Base-by-base conservation (phyloP, 1,284 basidiomycete species). In the Naganishia sp. region DNA sequence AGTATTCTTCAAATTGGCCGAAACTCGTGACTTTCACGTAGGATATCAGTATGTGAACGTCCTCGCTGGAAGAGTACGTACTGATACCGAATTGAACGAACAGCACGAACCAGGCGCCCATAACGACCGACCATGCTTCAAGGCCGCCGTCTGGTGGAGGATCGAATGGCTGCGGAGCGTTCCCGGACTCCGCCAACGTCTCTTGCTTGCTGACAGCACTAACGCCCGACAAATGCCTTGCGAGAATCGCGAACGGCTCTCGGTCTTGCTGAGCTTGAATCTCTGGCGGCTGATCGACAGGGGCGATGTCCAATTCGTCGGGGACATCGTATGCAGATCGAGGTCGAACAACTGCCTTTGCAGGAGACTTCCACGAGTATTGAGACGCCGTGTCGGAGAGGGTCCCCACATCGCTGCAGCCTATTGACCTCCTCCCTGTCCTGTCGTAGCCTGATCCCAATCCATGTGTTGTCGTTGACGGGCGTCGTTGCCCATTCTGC, bases 121-220 rank as follows among this genome's bases (percentile, higher is more conserved):
- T 43, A 7, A 79, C 74, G 43, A 73, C 73, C n/a, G 70, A 64
- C 77, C 78, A 79, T 33, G 78, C 78, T 21, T 75, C 71, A 10
- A 56, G 70, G 9, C 77, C 78, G 11, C 78, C 78, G 64, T 79
- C 77, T 6, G 78, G 78, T 28, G 77, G 75, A 4, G 76, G 76
- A 28, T 75, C 76, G 18, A 76, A 64, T 4, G 43, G 39, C n/a
- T 23, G 42, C 15, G 39, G 52, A 16, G 36, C 31, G 48, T 44
- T 23, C 16, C 25, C 59, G 13, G 9, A 6, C 36, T 43, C 52
- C 18, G 18, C 52, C 4, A 18, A 36, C 7, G 52, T 43, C 13
- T 39, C 36, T 39, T 39, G 36, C 36, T 39, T 39, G 36, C 36
- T 39, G 31, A 44, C 43, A 28, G 25, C 48, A 39, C 57, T 55